Evolutionary conservation across 1,284 basidiomycete species (phyloP).

Genomic region (Pyrrhoderma lamaoense): DNA sequence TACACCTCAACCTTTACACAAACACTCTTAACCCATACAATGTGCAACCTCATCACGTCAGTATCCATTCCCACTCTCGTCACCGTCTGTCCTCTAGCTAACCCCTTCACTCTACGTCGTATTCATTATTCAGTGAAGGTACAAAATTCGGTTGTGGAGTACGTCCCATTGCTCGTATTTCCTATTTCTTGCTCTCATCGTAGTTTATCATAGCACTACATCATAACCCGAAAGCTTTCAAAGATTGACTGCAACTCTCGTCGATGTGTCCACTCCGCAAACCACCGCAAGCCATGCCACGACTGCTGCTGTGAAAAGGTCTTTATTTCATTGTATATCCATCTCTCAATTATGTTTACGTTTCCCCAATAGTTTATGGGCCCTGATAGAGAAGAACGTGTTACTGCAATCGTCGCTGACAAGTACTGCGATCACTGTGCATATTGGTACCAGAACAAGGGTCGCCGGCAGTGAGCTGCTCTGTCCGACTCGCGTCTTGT

Average conservation of each 20-base stretch:
- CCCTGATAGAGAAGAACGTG: slow-evolving; percentile 56
- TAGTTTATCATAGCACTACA: slow-evolving; percentile 39
- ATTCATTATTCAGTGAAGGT: slow-evolving; percentile 49
- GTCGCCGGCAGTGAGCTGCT: slow-evolving; percentile 23
- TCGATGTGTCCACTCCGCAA: slow-evolving; percentile 50
- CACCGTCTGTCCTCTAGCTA: slow-evolving; percentile 4
- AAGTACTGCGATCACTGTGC: slow-evolving; percentile 59
- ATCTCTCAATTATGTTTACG: slow-evolving; percentile 5
- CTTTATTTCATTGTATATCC: slow-evolving; percentile 15
- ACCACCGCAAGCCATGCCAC: slow-evolving; percentile 45
- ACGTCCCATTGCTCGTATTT: slow-evolving; percentile 33
- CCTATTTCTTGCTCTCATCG: slow-evolving; percentile 21
- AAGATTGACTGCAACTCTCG: slow-evolving; percentile 56
- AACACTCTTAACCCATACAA: slow-evolving; percentile 27
- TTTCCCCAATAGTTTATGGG: slow-evolving; percentile 48
- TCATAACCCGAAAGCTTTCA: slow-evolving; percentile 47
- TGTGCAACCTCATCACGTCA: slow-evolving; percentile 72
- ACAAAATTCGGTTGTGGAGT: slow-evolving; percentile 67
- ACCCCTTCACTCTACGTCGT: slow-evolving; percentile 15
- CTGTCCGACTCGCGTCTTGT: too few species aligned
- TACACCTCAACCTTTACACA: slow-evolving; percentile 7
- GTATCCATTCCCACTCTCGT: slow-evolving; percentile 26
- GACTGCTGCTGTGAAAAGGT: slow-evolving; percentile 51
- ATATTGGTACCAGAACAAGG: slow-evolving; percentile 50
- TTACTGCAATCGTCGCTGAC: slow-evolving; percentile 37